A percentile compares a stretch with the other conserved stretches of the same genome.
Evolutionary conservation across 352 stramenopile genomes (phyloP).

Genomic region (Globisporangium abappressorium): DNA sequence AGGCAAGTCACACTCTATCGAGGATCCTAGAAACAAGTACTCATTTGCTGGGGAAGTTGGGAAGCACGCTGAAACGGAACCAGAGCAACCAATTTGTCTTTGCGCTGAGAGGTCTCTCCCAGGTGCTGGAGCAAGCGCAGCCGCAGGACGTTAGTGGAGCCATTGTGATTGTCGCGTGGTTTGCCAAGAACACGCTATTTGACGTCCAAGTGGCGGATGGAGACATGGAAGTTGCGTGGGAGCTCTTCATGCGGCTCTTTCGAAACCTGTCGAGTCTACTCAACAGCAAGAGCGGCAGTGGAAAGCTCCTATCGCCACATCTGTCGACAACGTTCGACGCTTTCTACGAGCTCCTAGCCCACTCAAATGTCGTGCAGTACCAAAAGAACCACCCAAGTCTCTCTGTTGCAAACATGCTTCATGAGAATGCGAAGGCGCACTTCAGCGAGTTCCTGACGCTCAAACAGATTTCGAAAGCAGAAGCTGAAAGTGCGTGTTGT

Average conservation of each 20-base stretch:
- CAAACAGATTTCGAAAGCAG: conserved; percentile 19
- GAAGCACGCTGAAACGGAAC: conserved; percentile 44
- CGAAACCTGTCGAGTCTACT: conserved; percentile 12
- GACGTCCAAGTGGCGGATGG: conserved; percentile 42
- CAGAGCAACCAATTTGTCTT: conserved; percentile 55
- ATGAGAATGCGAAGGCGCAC: conserved; percentile 17
- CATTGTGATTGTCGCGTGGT: conserved; percentile 30
- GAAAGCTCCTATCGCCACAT: conserved; percentile 20
- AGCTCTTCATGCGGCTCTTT: conserved; percentile 31
- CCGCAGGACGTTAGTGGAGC: conserved; percentile 11
- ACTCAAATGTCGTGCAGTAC: conserved; percentile 43
- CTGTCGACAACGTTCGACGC: conserved; percentile 37
- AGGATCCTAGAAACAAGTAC: conserved; percentile 34
- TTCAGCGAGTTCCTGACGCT: conserved; percentile 23
- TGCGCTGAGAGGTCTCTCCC: conserved; percentile 43
- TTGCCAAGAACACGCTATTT: conserved; percentile 33
- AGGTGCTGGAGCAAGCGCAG: conserved; percentile 19
- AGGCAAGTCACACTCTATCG: not conserved
- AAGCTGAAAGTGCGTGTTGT: conserved; percentile 16
- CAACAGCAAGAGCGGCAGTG: not conserved
- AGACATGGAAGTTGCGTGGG: conserved; percentile 44
- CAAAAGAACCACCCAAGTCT: not conserved
- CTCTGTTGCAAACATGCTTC: conserved; percentile 17
- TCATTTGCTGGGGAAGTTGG: conserved; percentile 41
- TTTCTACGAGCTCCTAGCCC: conserved; percentile 40